Percentiles rank a stretch among this genome's conserved stretches.
Conservation (phyloP, 202 grass and related monocot genomes). For the Alloteropsis angusta region DNA sequence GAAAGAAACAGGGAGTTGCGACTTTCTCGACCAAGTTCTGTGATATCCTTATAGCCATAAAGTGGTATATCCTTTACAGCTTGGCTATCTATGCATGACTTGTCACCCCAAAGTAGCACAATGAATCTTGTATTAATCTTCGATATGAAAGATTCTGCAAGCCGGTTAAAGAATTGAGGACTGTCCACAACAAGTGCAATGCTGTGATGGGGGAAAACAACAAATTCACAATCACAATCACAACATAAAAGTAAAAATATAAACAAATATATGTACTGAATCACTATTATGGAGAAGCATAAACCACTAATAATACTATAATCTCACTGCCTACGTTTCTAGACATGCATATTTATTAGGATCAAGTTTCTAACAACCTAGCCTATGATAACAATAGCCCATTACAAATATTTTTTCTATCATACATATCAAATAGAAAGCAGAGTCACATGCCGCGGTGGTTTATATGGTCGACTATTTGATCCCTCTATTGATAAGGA, state of each 20-base stretch:
- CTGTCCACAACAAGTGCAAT: constrained; percentile 80
- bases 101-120: constrained; percentile 85
- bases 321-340: neutral
- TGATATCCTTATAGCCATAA: constrained; percentile 75
- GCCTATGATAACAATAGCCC: neutral
- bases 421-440: constrained; percentile 9
- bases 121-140: constrained; percentile 64
- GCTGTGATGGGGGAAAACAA: constrained; percentile 45
- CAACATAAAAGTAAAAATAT: constrained; percentile 31
- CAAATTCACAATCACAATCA: constrained; percentile 35
- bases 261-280: neutral
- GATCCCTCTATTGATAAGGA: neutral
- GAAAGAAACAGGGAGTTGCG: constrained; percentile 33
- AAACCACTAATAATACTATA: neutral
- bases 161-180: constrained; percentile 88
- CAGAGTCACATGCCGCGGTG: neutral
- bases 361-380: neutral
- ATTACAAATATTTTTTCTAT: neutral
- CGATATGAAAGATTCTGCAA: constrained; percentile 66
- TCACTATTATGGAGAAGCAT: neutral
- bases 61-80: constrained; percentile 46
- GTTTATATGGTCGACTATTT: neutral
- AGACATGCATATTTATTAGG: neutral
- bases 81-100: constrained; percentile 51
- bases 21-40: constrained; percentile 48